These are phyloP conservation scores for Lagerstroemia speciosa DNA, from an alignment of 345 rosid genomes.

Conservation along the genomic window DNA sequence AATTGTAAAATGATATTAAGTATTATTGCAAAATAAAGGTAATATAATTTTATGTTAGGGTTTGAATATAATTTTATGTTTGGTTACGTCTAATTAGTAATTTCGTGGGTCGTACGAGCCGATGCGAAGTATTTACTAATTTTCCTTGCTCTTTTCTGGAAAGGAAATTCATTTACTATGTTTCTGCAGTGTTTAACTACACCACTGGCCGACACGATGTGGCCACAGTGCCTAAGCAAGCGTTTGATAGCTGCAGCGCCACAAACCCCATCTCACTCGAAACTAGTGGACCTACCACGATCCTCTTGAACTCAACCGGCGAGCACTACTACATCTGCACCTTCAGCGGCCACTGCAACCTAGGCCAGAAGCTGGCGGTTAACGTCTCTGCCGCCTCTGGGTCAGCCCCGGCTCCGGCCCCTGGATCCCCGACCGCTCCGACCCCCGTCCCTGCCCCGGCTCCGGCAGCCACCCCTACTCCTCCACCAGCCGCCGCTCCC, in stretches of 20 bases:
- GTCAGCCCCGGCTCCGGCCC: background rate
- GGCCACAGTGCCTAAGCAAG: conserved; percentile 32
- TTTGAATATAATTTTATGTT: too few species aligned
- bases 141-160: too few species aligned
- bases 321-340: conserved; percentile 41
- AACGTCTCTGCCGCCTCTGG: conserved; percentile 2
- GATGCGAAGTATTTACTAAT: too few species aligned
- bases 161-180: background rate
- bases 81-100: too few species aligned
- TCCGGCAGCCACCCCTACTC: background rate
- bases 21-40: too few species aligned
- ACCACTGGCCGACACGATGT: conserved; percentile 33
- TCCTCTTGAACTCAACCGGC: conserved; percentile 34
- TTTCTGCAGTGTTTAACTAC: conserved; percentile 40
- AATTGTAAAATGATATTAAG: too few species aligned
- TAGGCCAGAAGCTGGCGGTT: conserved; percentile 41
- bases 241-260: conserved; percentile 29
- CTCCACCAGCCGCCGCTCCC: too few species aligned
- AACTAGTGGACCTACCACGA: conserved; percentile 23
- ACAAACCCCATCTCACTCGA: conserved; percentile 17
- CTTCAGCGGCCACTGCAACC: conserved; percentile 23
- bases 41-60: too few species aligned
- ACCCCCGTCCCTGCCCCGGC: conserved; percentile 3
- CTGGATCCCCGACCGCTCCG: conserved; percentile 1
- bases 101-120: too few species aligned